Percentiles rank a stretch among this genome's conserved stretches.
These are phyloP conservation scores for Citrus sinensis DNA, from an alignment of 345 rosid species.

Conservation along the genomic window DVS_A1.0 CM039168.1:2454001-2454500, in stretches of 20 bases:
- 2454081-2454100: neutral
- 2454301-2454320: conserved; percentile 21
- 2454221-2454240: conserved; percentile 4
- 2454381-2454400: neutral
- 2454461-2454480: no score
- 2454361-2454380: conserved; percentile 16
- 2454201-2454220: conserved; percentile 3
- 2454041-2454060: conserved; percentile 10
- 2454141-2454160: conserved; percentile 16
- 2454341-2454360: conserved; percentile 12
- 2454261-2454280: conserved; percentile 15
- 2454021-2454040: conserved; percentile 16
- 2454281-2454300: conserved; percentile 16
- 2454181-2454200: conserved; percentile 5
- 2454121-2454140: conserved; percentile 11
- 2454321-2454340: conserved; percentile 18
- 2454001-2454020: conserved; percentile 22
- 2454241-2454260: conserved; percentile 19
- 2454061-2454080: neutral
- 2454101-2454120: conserved; percentile 11
- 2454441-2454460: no score
- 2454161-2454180: conserved; percentile 11
- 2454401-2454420: neutral
- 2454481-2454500: no score
- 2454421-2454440: neutral